Evolutionary conservation across 768 basidiomycete genomes (phyloP), one percentile per base, ranked within the genome.

Genomic region (Termitomyces sp.): DNA sequence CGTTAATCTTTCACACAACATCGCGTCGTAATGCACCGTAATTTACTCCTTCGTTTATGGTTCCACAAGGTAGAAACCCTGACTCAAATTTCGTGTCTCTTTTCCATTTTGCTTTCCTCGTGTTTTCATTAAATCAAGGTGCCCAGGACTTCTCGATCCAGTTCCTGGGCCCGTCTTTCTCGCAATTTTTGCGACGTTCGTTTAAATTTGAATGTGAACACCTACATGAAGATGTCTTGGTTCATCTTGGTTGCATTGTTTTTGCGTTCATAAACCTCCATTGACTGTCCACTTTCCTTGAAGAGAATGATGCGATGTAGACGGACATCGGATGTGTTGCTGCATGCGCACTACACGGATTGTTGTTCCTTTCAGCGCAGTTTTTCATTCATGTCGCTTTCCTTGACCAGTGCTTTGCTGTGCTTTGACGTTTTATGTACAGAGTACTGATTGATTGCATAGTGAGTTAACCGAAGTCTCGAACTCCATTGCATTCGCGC

Each of bases 131-230:
- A 52, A 61, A 52, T 55, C 53, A 58, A 56, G 34, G 33, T 34
- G 33, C 39, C 48, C 53, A 49, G 24, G 39, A 42, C 27, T 49
- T 43, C 39, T 55, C 50, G 52, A 59, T 61, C 33, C 42, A 39
- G 34, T 62, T 57, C 60, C 33, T 55, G 65, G 65, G 67, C 66
- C 62, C 53, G 43, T 46, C 67, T 53, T 53, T 24, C 72, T 75
- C 73, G 71, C 72, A 73, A 68, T 72, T 72, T 72, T 65, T 60
- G 69, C 69, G 49, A 39, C n/a, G 53, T 47, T 36, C 37, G 54
- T 36, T 30, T 20, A 33, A 42, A 57, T n/a, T 14, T 4, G 39
- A 42, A 57, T n/a, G 20, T n/a, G 44, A 44, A 37, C n/a, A n/a
- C 39, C 39, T 47, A 24, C 30, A 49, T 56, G 20, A 32, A 30